Percentiles rank a stretch among this genome's conserved stretches.
Evolutionary conservation across 805 yeast species (phyloP).

Genomic region (Yamadazyma olivae): DNA sequence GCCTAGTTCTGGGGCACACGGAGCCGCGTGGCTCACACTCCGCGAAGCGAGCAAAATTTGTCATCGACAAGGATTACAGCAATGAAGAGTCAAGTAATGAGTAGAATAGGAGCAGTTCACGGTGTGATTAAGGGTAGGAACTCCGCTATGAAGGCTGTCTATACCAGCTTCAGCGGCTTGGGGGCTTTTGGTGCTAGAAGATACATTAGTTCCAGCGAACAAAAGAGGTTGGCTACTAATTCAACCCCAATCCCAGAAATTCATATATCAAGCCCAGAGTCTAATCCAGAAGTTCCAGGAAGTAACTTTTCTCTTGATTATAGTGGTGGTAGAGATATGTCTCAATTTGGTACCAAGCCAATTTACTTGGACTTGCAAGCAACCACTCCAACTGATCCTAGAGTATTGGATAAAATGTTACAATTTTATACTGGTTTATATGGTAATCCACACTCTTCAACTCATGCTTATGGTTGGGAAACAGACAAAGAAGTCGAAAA

Average conservation of each 20-base stretch:
- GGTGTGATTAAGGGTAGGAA: neutral
- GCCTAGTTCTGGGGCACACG: no score
- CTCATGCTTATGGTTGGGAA: constrained; percentile 99
- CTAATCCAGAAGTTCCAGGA: constrained; percentile 34
- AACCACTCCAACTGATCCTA: constrained; percentile 96
- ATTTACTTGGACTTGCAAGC: constrained; percentile 97
- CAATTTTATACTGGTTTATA: constrained; percentile 86
- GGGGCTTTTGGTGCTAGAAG: neutral
- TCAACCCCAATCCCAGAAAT: constrained; percentile 9
- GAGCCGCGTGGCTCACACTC: no score
- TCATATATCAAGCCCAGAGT: constrained; percentile 18
- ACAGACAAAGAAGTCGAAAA: constrained; percentile 87
- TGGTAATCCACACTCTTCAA: constrained; percentile 97
- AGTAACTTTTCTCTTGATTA: constrained; percentile 45
- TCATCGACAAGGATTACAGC: no score
- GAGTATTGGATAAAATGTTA: constrained; percentile 88
- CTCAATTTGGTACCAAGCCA: constrained; percentile 71
- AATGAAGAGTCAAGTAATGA: no score
- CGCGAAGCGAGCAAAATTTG: no score
- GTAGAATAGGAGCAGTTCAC: no score
- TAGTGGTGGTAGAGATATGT: constrained; percentile 43
- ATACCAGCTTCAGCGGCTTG: no score
- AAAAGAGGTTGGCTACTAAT: constrained; percentile 1
- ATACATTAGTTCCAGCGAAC: neutral
- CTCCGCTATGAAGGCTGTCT: neutral